These are phyloP conservation scores for Agarophyton chilense DNA, from an alignment of 23 red algal species.

Conservation along the genomic window DNA sequence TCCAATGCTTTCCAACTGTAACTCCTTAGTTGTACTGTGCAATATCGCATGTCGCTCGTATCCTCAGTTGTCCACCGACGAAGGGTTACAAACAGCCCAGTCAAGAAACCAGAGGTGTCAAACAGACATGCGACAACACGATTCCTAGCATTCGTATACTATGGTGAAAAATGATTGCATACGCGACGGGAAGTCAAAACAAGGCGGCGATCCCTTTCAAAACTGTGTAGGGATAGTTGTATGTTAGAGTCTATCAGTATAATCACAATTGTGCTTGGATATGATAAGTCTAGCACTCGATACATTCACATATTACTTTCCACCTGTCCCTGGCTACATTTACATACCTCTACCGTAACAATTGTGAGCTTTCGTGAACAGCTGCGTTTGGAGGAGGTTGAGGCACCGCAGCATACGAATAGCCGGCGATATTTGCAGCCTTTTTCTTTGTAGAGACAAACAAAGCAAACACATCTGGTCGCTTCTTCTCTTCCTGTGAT, in stretches of 20 bases:
- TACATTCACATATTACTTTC: slow-evolving; percentile 18
- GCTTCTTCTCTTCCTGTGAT: slow-evolving; percentile 37
- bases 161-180: not conserved
- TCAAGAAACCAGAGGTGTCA: no score
- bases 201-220: not conserved
- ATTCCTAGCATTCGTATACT: not conserved
- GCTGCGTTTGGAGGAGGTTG: slow-evolving; percentile 1
- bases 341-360: slow-evolving; percentile 25
- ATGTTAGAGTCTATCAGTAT: slow-evolving; percentile 21
- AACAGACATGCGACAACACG: no score
- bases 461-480: slow-evolving; percentile 63
- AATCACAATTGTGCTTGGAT: slow-evolving; percentile 18
- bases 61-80: no score
- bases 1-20: no score
- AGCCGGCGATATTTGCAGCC: slow-evolving; percentile 61
- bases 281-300: slow-evolving; percentile 17
- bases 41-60: no score
- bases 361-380: not conserved
- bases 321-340: slow-evolving; percentile 8
- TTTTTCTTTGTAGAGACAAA: slow-evolving; percentile 75
- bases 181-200: not conserved
- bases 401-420: slow-evolving; percentile 51
- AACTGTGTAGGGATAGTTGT: slow-evolving; percentile 22
- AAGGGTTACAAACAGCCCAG: no score
- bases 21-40: no score